Evolutionary conservation across 2,329 filamentous ascomycete species (phyloP), one percentile per base, ranked within the genome.

Genomic region (Aureobasidium lini): DNA sequence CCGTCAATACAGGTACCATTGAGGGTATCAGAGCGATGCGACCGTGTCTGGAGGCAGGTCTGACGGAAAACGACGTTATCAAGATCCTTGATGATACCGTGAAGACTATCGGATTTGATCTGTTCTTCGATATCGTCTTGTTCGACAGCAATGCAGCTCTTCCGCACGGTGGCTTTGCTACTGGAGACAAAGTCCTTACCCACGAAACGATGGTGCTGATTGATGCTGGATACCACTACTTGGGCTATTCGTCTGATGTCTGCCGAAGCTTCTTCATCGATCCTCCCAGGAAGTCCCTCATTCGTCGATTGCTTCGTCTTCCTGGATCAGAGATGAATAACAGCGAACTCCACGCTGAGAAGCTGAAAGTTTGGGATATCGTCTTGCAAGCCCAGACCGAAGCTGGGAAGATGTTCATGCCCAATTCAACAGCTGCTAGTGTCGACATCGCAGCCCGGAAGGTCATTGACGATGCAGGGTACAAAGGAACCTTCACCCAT

Each of bases 81-180:
- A 67, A 72, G 18, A 79, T 84, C 1, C 73, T 86, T 2, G 79
- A 86, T 65, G 75, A 77, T 32, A 80, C 82, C 0, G 67, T 86
- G 62, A 69, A 77, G 11, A 79, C 80, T 1, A 73, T 79, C 4
- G 80, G 81, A 0, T 75, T 86, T 64, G 71, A 78, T 15, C 77
- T 80, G 0, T 85, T 86, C 69, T 86, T 86, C 68, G 78, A 86
- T 66, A 83, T 86, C 61, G 84, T 86, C 0, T 75, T 85, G 4
- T 86, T 86, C 59, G 83, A 81, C 47, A 77, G 80, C 62, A 75
- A 81, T 52, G 79, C 79, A 1, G 78, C 80, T 0, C 70, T 82
- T 5, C 79, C 80, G 0, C 80, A 83, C 61, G 80, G 81, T 0
- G 80, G 80, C 1, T 79, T 80, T 61, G 76, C 76, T 10, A 77